A percentile compares a stretch with the other conserved stretches of the same genome.
Conservation (phyloP, 371 early-diverging fungal genomes). For the Batrachochytrium dendrobatidis region DNA sequence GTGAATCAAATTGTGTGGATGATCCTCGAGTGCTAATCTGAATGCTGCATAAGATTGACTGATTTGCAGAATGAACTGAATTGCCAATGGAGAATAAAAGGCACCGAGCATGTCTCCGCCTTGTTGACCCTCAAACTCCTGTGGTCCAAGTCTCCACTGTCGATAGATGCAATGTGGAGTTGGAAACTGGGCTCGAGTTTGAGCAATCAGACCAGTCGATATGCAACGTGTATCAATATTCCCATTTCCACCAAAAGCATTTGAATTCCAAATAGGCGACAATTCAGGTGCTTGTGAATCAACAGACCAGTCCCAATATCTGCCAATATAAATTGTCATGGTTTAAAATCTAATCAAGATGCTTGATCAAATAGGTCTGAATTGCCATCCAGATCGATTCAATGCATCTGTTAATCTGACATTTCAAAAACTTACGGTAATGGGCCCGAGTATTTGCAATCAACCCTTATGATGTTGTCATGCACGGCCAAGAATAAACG, state of each 20-base stretch:
- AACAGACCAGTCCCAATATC: constrained; percentile 27
- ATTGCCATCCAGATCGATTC: too few relatives aligned
- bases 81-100: constrained; percentile 25
- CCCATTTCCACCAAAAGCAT: constrained; percentile 17
- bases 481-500: constrained; percentile 14
- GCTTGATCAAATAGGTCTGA: too few relatives aligned
- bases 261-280: constrained; percentile 10
- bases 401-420: too few relatives aligned
- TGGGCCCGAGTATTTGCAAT: constrained; percentile 8
- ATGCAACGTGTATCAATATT: constrained; percentile 5
- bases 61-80: constrained; percentile 32
- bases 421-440: constrained; percentile 9
- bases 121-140: constrained; percentile 3
- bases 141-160: constrained; percentile 7
- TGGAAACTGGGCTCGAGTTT: neutral
- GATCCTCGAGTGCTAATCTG: constrained; percentile 32
- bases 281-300: constrained; percentile 16
- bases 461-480: constrained; percentile 5
- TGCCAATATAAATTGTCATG: too few relatives aligned
- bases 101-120: constrained; percentile 18
- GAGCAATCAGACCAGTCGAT: constrained; percentile 5
- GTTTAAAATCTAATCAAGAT: too few relatives aligned
- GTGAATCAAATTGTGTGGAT: constrained; percentile 47
- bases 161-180: constrained; percentile 20
- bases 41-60: constrained; percentile 29